These are phyloP conservation scores for Cryphonectria japonica DNA, from an alignment of 2,329 filamentous ascomycete genomes.

Conservation along the genomic window DNA sequence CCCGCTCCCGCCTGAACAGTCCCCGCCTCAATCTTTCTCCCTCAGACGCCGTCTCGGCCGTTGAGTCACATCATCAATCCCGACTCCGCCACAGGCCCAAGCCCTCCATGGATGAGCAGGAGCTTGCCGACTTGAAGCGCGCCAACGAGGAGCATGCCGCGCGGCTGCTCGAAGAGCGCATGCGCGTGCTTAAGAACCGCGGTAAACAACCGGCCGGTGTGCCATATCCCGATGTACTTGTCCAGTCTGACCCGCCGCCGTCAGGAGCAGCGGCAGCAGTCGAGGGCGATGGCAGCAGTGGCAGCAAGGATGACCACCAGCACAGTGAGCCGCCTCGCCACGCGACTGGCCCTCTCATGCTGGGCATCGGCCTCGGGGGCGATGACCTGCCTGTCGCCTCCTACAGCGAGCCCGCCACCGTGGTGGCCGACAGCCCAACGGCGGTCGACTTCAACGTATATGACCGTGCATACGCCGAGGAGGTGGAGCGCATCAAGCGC, in stretches of 20 bases:
- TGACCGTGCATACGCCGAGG: conserved; percentile 82
- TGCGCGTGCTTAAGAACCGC: conserved; percentile 41
- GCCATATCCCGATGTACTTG: not conserved
- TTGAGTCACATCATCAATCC: not conserved
- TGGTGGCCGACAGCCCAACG: conserved; percentile 83
- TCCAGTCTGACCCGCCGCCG: not conserved
- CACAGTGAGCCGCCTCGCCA: conserved; percentile 10
- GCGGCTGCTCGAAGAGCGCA: conserved; percentile 52
- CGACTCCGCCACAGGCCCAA: conserved; percentile 19
- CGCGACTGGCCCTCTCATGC: conserved; percentile 40
- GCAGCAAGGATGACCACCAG: not conserved
- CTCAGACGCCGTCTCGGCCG: conserved; percentile 36
- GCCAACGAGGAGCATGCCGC: conserved; percentile 53
- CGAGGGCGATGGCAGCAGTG: not conserved
- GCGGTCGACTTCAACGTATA: conserved; percentile 87
- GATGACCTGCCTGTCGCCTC: conserved; percentile 49
- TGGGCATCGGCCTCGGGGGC: conserved; percentile 75
- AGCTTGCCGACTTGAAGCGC: conserved; percentile 35
- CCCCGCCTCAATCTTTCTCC: conserved; percentile 37
- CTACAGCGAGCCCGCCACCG: conserved; percentile 43
- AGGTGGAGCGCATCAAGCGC: conserved; percentile 71
- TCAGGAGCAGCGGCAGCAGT: not conserved
- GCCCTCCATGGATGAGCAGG: conserved; percentile 29
- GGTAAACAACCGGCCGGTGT: not conserved
- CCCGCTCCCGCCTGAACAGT: conserved; percentile 26